Evolutionary conservation across 73 alveolate species (phyloP).

Genomic region (Paramecium octaurelia): DNA sequence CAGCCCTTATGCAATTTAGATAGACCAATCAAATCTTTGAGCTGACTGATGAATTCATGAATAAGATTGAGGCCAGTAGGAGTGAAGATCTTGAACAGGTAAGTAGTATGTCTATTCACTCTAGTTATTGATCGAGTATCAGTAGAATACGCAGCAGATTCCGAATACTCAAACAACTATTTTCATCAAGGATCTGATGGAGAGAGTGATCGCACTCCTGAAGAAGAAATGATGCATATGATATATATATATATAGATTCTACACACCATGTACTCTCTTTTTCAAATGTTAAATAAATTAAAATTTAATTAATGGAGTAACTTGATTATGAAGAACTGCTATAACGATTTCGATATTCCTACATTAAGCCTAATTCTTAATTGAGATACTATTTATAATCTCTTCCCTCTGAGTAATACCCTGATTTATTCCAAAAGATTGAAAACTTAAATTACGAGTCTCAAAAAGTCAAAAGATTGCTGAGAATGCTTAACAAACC

Average conservation of each 20-base stretch:
- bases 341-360: not conserved
- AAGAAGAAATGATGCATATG: not conserved
- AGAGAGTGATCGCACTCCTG: not conserved
- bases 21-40: constrained; percentile 11
- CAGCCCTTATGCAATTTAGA: not conserved
- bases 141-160: not conserved
- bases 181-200: not conserved
- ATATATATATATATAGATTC: not conserved
- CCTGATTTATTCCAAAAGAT: not conserved
- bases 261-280: not conserved
- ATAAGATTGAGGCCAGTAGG: not conserved
- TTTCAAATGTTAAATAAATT: not conserved
- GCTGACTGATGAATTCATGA: constrained; percentile 13
- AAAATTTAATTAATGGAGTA: constrained; percentile 39
- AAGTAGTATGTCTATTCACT: not conserved
- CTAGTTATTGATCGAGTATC: not conserved
- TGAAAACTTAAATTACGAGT: not conserved
- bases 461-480: not conserved
- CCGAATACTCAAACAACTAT: not conserved
- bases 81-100: not conserved
- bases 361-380: not conserved
- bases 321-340: not conserved
- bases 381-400: not conserved
- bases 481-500: not conserved
- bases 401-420: not conserved